These are phyloP conservation scores for Eutypella sp. DNA, from an alignment of 2,329 filamentous ascomycete species.

Conservation along the genomic window DNA sequence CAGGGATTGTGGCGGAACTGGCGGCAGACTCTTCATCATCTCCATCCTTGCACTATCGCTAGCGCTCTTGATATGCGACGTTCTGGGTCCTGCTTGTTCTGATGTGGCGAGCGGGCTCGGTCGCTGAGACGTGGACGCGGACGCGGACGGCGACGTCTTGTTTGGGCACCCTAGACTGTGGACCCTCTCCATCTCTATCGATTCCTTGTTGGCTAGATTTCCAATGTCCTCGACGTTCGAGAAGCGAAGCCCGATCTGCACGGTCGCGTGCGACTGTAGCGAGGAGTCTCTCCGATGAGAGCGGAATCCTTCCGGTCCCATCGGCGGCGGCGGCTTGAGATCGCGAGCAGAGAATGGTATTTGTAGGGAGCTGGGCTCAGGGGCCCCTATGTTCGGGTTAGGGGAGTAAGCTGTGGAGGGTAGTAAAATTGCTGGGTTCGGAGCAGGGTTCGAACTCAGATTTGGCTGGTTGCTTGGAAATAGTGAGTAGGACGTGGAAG, in stretches of 20 bases:
- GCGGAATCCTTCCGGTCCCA: slow-evolving; percentile 35
- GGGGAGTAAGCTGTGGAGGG: slow-evolving; percentile 44
- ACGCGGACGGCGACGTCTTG: slow-evolving; percentile 8
- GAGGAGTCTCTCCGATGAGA: slow-evolving; percentile 55
- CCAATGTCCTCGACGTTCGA: slow-evolving; percentile 53
- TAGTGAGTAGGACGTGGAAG: slow-evolving; percentile 33
- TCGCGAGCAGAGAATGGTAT: slow-evolving; percentile 18
- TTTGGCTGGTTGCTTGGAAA: slow-evolving; percentile 31
- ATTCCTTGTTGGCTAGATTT: slow-evolving; percentile 27
- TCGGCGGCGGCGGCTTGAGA: slow-evolving; percentile 39
- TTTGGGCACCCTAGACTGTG: slow-evolving; percentile 33
- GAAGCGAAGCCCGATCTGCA: slow-evolving; percentile 66
- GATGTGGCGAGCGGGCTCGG: slow-evolving; percentile 27
- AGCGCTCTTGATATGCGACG: slow-evolving; percentile 20
- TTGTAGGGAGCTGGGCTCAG: slow-evolving; percentile 3
- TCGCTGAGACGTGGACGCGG: slow-evolving; percentile 15
- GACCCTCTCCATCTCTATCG: slow-evolving; percentile 30
- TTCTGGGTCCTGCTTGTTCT: slow-evolving; percentile 12
- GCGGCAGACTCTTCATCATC: slow-evolving; percentile 29
- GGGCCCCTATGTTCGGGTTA: slow-evolving; percentile 11
- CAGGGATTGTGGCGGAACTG: no score
- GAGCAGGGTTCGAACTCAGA: no score
- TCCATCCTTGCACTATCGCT: slow-evolving; percentile 9
- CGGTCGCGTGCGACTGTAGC: slow-evolving; percentile 59
- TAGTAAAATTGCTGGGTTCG: slow-evolving; percentile 35